Evolutionary conservation across 345 rosid genomes (phyloP).

Genomic region (Eucalyptus pauciflora): DNA sequence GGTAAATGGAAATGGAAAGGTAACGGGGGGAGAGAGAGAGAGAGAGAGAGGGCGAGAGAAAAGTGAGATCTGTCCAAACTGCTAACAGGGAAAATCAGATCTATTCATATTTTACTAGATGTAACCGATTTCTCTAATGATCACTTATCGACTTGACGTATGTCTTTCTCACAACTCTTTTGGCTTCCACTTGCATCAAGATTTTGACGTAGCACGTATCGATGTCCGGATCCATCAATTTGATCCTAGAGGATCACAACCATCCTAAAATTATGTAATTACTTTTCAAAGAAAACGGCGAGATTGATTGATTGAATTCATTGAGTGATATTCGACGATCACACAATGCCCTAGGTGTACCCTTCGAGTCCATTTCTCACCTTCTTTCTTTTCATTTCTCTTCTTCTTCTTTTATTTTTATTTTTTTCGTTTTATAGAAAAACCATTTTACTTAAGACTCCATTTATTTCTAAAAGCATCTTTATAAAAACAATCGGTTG

Average conservation of each 20-base stretch:
- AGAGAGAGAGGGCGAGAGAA: background rate
- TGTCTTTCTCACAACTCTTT: background rate
- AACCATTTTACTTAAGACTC: too few species aligned
- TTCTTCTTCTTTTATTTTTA: too few species aligned
- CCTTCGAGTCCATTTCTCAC: background rate
- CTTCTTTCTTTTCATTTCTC: too few species aligned
- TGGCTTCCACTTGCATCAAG: background rate
- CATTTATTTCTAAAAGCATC: too few species aligned
- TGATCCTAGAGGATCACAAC: background rate
- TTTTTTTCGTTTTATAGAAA: too few species aligned
- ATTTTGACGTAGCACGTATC: background rate
- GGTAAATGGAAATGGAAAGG: background rate
- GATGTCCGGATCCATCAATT: background rate
- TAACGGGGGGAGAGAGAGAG: rapidly evolving
- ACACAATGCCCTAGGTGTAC: background rate
- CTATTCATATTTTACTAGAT: too few species aligned
- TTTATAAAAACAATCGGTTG: too few species aligned
- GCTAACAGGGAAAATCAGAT: too few species aligned
- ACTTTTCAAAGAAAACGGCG: background rate
- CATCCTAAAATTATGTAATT: background rate
- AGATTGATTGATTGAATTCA: background rate
- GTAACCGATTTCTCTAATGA: too few species aligned
- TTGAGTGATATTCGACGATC: background rate
- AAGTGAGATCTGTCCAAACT: too few species aligned
- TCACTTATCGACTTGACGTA: background rate